These are phyloP conservation scores for Nakataea oryzae DNA, from an alignment of 2,329 filamentous ascomycete species.

Conservation along the genomic window DNA sequence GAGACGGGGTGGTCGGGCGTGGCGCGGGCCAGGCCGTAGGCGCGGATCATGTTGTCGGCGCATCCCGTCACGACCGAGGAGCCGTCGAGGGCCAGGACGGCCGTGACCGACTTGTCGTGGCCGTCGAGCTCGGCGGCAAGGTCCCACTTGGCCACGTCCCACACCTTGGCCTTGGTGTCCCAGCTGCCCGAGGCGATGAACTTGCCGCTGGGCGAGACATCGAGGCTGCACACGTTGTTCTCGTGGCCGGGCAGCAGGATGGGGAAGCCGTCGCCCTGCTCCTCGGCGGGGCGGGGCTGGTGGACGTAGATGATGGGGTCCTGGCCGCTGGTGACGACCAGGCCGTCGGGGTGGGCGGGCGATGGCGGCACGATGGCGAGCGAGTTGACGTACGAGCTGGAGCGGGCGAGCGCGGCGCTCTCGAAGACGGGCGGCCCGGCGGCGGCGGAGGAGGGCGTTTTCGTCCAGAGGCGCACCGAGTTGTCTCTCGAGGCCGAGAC, in stretches of 20 bases:
- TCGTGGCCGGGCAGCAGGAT: conserved; percentile 69
- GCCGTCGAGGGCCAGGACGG: conserved; percentile 74
- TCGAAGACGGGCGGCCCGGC: conserved; percentile 58
- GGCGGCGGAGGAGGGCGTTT: conserved; percentile 32
- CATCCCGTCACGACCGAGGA: conserved; percentile 81
- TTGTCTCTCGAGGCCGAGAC: conserved; percentile 86
- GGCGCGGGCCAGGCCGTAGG: conserved; percentile 59
- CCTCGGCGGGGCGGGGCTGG: conserved; percentile 46
- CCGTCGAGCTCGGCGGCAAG: conserved; percentile 60
- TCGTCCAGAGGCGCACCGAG: conserved; percentile 79
- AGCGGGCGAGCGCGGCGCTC: conserved; percentile 66
- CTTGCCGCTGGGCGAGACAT: conserved; percentile 60
- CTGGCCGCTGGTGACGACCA: conserved; percentile 80
- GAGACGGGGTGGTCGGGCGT: conserved; percentile 45
- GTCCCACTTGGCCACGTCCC: conserved; percentile 81
- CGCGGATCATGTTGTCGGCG: conserved; percentile 79
- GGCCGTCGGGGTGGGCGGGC: conserved; percentile 59
- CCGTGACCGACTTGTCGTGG: conserved; percentile 75
- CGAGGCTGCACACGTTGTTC: conserved; percentile 79
- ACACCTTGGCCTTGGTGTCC: conserved; percentile 82
- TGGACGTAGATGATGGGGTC: conserved; percentile 90
- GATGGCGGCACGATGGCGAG: conserved; percentile 67
- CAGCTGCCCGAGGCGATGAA: conserved; percentile 87
- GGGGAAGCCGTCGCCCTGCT: conserved; percentile 2
- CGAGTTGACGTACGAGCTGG: conserved; percentile 79